These are phyloP conservation scores for Barnettozyma botsteinii DNA, from an alignment of 805 yeast genomes.

Conservation along the genomic window DNA sequence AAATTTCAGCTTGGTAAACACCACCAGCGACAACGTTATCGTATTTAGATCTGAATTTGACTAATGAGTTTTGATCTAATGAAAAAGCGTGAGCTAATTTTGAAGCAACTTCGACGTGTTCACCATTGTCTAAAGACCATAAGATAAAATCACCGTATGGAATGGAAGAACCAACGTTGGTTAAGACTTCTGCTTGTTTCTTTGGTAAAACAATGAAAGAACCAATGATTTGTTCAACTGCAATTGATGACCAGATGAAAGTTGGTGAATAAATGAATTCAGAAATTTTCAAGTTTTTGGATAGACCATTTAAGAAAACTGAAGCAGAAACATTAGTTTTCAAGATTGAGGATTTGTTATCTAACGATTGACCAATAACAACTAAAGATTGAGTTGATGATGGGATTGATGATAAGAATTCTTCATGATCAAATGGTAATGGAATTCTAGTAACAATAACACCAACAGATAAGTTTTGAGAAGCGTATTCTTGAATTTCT, in stretches of 20 bases:
- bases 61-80: conserved; percentile 46
- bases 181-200: conserved; percentile 5
- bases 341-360: conserved; percentile 37
- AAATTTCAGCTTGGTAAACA: conserved; percentile 59
- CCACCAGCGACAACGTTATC: conserved; percentile 77
- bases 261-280: conserved; percentile 48
- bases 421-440: conserved; percentile 64
- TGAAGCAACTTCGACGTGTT: conserved; percentile 49
- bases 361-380: conserved; percentile 56
- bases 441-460: conserved; percentile 71
- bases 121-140: conserved; percentile 66
- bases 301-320: conserved; percentile 41
- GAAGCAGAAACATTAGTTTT: conserved; percentile 72
- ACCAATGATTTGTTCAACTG: conserved; percentile 42
- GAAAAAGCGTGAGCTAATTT: conserved; percentile 66
- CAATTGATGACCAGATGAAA: conserved; percentile 51
- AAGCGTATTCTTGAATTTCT: conserved; percentile 34
- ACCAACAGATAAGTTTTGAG: conserved; percentile 43
- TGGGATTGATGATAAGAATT: conserved; percentile 58
- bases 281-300: conserved; percentile 34
- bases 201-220: conserved; percentile 35
- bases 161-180: conserved; percentile 7
- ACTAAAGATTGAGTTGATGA: conserved; percentile 50
- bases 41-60: conserved; percentile 56
- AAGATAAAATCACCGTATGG: conserved; percentile 37